Conservation (phyloP, 1,139 yeast genomes). For the Sporopachydermia cereana region DNA sequence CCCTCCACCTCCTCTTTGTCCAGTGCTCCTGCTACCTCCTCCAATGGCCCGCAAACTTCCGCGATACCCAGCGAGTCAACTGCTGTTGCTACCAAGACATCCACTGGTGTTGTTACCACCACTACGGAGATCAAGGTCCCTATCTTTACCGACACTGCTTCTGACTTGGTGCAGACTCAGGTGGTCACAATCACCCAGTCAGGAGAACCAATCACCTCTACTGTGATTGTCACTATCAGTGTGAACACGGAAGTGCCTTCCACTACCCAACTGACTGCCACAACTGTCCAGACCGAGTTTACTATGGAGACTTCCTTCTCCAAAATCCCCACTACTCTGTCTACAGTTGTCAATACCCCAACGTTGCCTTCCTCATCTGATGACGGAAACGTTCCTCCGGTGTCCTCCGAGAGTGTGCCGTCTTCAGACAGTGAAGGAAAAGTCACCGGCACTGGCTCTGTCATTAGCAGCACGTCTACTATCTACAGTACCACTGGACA, state of each 20-base stretch:
- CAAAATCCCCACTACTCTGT: constrained; percentile 7
- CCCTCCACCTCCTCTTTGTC: no score
- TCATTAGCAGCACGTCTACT: constrained; percentile 9
- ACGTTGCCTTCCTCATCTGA: constrained; percentile 3
- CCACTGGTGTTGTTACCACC: constrained; percentile 7
- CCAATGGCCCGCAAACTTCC: no score
- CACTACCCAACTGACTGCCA: constrained; percentile 8
- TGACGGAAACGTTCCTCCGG: background rate
- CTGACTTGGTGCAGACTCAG: constrained; percentile 8
- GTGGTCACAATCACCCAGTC: constrained; percentile 10
- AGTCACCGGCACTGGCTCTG: constrained; percentile 10
- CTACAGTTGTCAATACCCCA: constrained; percentile 6
- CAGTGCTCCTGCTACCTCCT: no score
- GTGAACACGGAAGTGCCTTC: constrained; percentile 1
- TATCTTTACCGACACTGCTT: constrained; percentile 8
- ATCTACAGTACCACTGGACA: constrained; percentile 10
- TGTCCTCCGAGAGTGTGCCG: background rate
- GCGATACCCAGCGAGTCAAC: no score
- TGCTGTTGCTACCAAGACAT: constrained; percentile 11
- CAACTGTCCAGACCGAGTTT: constrained; percentile 13
- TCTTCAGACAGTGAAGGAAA: constrained; percentile 9
- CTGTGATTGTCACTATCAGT: constrained; percentile 7
- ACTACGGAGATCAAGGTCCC: constrained; percentile 8
- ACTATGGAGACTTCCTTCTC: constrained; percentile 8
- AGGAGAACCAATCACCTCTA: constrained; percentile 12